Conservation (phyloP, 768 basidiomycete species). For the Galerina marginata region DNA sequence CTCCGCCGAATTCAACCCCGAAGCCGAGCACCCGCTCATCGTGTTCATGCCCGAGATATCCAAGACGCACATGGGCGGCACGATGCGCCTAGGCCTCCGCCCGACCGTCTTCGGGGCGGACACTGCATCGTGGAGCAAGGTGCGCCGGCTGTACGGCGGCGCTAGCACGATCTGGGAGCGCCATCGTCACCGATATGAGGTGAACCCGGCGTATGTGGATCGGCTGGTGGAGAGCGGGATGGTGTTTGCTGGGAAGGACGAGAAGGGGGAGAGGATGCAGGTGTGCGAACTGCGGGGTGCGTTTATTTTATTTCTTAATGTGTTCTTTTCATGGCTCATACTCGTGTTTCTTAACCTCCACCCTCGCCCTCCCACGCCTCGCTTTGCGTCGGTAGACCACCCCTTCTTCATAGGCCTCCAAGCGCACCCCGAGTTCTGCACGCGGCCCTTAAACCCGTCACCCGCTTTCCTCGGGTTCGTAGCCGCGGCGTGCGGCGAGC, state of each 20-base stretch:
- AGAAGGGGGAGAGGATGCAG: constrained; percentile 97
- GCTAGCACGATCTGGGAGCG: constrained; percentile 90
- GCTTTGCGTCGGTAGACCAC: constrained; percentile 61
- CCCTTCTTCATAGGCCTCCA: constrained; percentile 94
- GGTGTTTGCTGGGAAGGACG: constrained; percentile 83
- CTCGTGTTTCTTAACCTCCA: not conserved
- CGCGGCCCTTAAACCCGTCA: constrained; percentile 95
- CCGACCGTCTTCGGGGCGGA: constrained; percentile 86
- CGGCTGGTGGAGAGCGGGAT: constrained; percentile 69
- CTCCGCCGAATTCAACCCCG: constrained; percentile 78
- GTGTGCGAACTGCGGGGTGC: constrained; percentile 83
- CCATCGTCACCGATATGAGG: constrained; percentile 94
- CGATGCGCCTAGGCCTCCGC: constrained; percentile 99
- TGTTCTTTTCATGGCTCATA: not conserved
- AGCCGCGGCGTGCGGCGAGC: constrained; percentile 65
- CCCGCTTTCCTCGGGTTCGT: constrained; percentile 97
- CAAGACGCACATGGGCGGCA: constrained; percentile 97
- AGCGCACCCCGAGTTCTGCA: constrained; percentile 98
- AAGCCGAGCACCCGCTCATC: constrained; percentile 73
- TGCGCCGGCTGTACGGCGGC: constrained; percentile 84
- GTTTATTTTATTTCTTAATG: constrained; percentile 29
- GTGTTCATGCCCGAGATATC: constrained; percentile 99
- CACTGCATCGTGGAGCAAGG: constrained; percentile 73
- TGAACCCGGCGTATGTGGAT: constrained; percentile 88
- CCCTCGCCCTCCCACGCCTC: too few species aligned